Conservation (phyloP, 2,329 filamentous ascomycete genomes). For the Calonectria multiphialidica region DNA sequence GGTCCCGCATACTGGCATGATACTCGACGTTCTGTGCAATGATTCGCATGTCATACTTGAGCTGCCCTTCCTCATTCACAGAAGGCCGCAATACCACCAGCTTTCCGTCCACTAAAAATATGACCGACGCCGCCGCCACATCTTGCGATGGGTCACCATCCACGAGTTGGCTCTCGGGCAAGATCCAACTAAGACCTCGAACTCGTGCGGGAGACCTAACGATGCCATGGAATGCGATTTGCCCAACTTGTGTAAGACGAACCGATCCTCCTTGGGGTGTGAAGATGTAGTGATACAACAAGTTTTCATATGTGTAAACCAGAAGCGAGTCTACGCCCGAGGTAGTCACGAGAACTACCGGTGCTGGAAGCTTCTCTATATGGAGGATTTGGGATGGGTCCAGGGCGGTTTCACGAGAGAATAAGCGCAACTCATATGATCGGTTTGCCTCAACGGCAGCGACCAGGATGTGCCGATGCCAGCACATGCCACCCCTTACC, state of each 20-base stretch:
- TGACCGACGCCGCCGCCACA: constrained; percentile 90
- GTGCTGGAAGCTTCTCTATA: constrained; percentile 81
- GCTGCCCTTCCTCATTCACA: constrained; percentile 81
- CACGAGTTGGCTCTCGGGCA: constrained; percentile 89
- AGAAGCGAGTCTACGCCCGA: constrained; percentile 95
- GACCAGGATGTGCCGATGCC: constrained; percentile 96
- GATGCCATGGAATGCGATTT: constrained; percentile 97
- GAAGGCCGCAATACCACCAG: constrained; percentile 92
- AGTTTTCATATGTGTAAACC: constrained; percentile 97
- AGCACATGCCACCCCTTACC: constrained; percentile 96
- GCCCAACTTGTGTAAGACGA: constrained; percentile 90
- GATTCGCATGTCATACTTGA: constrained; percentile 99
- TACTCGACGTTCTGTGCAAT: constrained; percentile 97
- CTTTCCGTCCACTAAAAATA: constrained; percentile 98
- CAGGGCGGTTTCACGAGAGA: constrained; percentile 86
- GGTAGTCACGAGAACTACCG: constrained; percentile 89
- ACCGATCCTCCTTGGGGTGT: constrained; percentile 76
- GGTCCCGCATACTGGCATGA: constrained; percentile 92
- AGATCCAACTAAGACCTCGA: constrained; percentile 92
- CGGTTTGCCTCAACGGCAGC: constrained; percentile 90
- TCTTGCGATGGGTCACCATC: constrained; percentile 97
- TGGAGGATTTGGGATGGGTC: constrained; percentile 81
- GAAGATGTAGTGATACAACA: constrained; percentile 95
- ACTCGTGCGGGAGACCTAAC: constrained; percentile 94
- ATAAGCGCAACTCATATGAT: constrained; percentile 89